Percentiles rank a stretch among this genome's conserved stretches.
Conservation (phyloP, 73 alveolate genomes). For the Tetrahymena borealis region DNA sequence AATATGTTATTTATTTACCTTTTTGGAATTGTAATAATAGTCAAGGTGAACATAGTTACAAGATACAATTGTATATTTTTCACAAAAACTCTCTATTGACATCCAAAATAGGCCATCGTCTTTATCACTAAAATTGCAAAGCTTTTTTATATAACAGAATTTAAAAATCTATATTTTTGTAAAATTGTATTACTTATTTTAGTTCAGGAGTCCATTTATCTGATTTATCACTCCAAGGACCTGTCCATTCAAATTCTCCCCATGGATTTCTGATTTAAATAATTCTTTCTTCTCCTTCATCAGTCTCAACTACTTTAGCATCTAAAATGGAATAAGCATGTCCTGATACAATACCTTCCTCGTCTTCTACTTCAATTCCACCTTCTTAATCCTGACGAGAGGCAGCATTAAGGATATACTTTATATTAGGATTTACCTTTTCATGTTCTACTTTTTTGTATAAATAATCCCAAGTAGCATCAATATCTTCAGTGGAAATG, state of each 20-base stretch:
- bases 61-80: constrained; percentile 69
- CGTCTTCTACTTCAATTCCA: constrained; percentile 37
- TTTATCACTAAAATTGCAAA: constrained; percentile 8
- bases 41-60: not conserved
- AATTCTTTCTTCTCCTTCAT: constrained; percentile 45
- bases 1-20: constrained; percentile 75
- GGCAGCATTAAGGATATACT: constrained; percentile 61
- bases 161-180: no score
- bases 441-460: constrained; percentile 57
- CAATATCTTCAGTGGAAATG: constrained; percentile 43
- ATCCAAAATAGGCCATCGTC: constrained; percentile 75
- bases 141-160: no score
- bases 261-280: constrained; percentile 87
- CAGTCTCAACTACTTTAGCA: constrained; percentile 52
- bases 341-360: constrained; percentile 69
- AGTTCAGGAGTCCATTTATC: constrained; percentile 73
- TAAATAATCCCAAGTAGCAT: constrained; percentile 59
- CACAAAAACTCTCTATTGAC: constrained; percentile 56
- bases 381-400: constrained; percentile 70
- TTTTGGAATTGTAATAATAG: constrained; percentile 64
- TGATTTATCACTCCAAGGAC: constrained; percentile 73
- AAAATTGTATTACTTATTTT: constrained; percentile 42
- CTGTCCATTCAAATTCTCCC: constrained; percentile 89
- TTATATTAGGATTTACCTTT: constrained; percentile 16
- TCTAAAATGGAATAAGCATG: constrained; percentile 77